Evolutionary conservation across 1,139 yeast species (phyloP), one percentile per base, ranked within the genome.

Genomic region (Meyerozyma sp.): DNA sequence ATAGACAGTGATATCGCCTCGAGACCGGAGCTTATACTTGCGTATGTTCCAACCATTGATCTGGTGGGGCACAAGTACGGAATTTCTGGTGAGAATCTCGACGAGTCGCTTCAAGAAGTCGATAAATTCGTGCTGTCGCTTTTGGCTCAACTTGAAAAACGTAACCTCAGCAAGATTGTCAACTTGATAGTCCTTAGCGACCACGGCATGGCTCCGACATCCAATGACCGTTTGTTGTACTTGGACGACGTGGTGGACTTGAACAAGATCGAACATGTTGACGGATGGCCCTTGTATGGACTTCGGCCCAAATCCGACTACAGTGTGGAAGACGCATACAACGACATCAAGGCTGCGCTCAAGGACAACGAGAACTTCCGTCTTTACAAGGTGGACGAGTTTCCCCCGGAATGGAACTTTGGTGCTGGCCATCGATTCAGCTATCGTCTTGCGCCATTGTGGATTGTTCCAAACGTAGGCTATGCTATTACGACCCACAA

Each of bases 151-250:
- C 55, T 91, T 18, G 52, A 59, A 1, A 53, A 58, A 16, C 70
- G 96, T 44, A 80, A 84, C 49, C 65, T 89, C 47, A 65, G 74
- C 1, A 72, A 79, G 32, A 73, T 88, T 39, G 87, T 84, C 10
- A 91, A 91, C 59, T 65, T 91, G 21, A 66, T 91, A 0, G 67
- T 91, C 40, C 85, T 90, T 1, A 87, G 96, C 42, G 96, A 90
- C 58, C 96, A 90, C 59, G 97, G 97, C 6, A 89, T 90, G 96
- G 85, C 95, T 0, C 94, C 95, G 2, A 85, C 95, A 1, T 77
- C 89, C 0, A 77, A 81, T 48, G 72, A 75, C 14, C 66, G 96
- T 44, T 58, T 85, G 8, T 65, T 87, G 2, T 81, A 78, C 52
- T 62, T 88, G 44, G 95, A 87, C 57, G 93, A 87, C 51, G 49